These are phyloP conservation scores for Ramalina intermedia DNA, from an alignment of 495 filamentous ascomycete species.

Conservation along the genomic window DNA sequence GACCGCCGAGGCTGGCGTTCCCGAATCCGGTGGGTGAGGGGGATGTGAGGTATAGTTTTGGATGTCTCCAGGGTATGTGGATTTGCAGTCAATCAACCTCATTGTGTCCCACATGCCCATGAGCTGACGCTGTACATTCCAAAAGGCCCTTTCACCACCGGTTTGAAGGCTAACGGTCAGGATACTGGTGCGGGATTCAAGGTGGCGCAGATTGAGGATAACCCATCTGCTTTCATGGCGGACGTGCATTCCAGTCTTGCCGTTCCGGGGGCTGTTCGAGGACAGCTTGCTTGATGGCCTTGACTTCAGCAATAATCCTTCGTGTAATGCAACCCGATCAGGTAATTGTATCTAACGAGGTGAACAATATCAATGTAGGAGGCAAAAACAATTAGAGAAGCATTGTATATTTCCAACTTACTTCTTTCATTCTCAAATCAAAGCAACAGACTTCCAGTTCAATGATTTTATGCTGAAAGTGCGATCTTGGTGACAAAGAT, in stretches of 20 bases:
- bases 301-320: too few relatives aligned
- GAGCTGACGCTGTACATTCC: not conserved
- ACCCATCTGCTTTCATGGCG: conserved; percentile 23
- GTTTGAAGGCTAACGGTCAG: conserved; percentile 17
- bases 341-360: too few relatives aligned
- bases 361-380: too few relatives aligned
- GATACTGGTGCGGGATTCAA: conserved; percentile 26
- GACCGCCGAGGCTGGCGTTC: conserved; percentile 28
- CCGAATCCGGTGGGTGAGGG: conserved; percentile 24
- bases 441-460: too few relatives aligned
- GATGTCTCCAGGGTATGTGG: conserved; percentile 18
- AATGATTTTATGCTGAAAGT: too few relatives aligned
- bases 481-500: too few relatives aligned
- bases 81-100: not conserved
- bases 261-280: conserved; percentile 21
- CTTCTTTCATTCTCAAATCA: too few relatives aligned
- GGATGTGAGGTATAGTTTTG: conserved; percentile 17
- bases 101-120: not conserved
- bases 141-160: conserved; percentile 27
- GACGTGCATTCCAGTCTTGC: conserved; percentile 24
- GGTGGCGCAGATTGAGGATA: conserved; percentile 22
- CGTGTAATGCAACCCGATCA: too few relatives aligned
- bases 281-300: conserved; percentile 13
- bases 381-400: too few relatives aligned
- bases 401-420: too few relatives aligned